Conservation (phyloP, 139 green algal genomes). For the Nannochloris sp. region DNA sequence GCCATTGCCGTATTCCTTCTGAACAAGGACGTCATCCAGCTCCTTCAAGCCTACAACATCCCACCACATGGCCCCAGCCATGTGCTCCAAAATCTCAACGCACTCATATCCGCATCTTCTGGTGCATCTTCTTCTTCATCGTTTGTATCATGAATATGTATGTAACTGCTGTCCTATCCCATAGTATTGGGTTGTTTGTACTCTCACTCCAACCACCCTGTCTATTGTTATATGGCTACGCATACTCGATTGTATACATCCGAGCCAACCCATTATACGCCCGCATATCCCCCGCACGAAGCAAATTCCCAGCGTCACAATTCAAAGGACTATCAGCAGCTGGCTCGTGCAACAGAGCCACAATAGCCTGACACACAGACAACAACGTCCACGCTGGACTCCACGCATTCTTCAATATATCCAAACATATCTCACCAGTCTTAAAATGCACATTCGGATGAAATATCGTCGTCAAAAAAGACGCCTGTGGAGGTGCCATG, state of each 20-base stretch:
- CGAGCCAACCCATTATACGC: constrained; percentile 81
- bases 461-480: constrained; percentile 85
- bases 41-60: constrained; percentile 51
- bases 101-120: background rate
- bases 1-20: constrained; percentile 60
- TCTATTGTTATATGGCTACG: background rate
- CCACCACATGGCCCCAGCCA: background rate
- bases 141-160: too few species aligned
- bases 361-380: constrained; percentile 80
- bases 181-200: too few species aligned
- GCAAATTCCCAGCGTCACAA: constrained; percentile 90
- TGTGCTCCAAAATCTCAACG: background rate
- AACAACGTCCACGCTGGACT: constrained; percentile 88
- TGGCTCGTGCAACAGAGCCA: constrained; percentile 75
- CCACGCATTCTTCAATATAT: constrained; percentile 92
- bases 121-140: background rate
- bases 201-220: too few species aligned
- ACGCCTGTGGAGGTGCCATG: constrained; percentile 48
- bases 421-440: constrained; percentile 93
- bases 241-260: constrained; percentile 84
- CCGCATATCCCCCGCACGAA: constrained; percentile 66
- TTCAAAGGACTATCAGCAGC: constrained; percentile 86
- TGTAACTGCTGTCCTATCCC: too few species aligned
- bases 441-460: constrained; percentile 94
- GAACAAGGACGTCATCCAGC: constrained; percentile 65